Evolutionary conservation across 768 basidiomycete genomes (phyloP).

Genomic region (Dictyophora rubrovolvata): DNA sequence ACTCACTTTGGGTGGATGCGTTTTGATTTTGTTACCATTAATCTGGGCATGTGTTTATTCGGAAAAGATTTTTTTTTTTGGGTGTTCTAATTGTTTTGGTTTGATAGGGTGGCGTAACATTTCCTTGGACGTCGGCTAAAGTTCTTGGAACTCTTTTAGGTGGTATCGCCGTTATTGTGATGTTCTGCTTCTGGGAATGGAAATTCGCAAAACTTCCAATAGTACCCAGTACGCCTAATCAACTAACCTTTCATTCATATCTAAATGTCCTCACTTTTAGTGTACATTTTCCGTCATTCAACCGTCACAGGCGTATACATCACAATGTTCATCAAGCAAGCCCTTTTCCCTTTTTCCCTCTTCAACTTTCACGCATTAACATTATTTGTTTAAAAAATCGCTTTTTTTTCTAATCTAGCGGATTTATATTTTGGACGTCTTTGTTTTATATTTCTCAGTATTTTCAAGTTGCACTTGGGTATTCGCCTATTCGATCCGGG

Average conservation of each 20-base stretch:
- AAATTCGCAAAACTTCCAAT: conserved; percentile 60
- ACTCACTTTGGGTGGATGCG: conserved; percentile 50
- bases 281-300: conserved; percentile 59
- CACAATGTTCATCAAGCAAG: conserved; percentile 59
- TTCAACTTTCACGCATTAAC: background rate
- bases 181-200: conserved; percentile 70
- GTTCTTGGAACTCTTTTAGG: conserved; percentile 52
- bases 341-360: background rate
- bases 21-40: conserved; percentile 56
- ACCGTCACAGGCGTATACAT: conserved; percentile 63
- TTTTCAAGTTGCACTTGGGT: conserved; percentile 64
- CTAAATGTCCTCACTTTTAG: conserved; percentile 21
- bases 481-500: conserved; percentile 51
- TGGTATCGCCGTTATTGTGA: conserved; percentile 38
- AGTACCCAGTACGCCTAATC: conserved; percentile 47
- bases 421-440: conserved; percentile 52
- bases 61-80: background rate
- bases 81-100: background rate
- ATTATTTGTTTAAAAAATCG: too few relatives aligned
- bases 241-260: background rate
- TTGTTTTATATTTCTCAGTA: conserved; percentile 67
- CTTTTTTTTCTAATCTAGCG: conserved; percentile 23
- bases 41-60: conserved; percentile 50
- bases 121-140: conserved; percentile 59
- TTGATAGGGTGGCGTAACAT: conserved; percentile 55